A percentile compares a stretch with the other conserved stretches of the same genome.
phyloP scores from a whole-genome alignment of 129 eudicot species.

The Artemisia argyi region DNA sequence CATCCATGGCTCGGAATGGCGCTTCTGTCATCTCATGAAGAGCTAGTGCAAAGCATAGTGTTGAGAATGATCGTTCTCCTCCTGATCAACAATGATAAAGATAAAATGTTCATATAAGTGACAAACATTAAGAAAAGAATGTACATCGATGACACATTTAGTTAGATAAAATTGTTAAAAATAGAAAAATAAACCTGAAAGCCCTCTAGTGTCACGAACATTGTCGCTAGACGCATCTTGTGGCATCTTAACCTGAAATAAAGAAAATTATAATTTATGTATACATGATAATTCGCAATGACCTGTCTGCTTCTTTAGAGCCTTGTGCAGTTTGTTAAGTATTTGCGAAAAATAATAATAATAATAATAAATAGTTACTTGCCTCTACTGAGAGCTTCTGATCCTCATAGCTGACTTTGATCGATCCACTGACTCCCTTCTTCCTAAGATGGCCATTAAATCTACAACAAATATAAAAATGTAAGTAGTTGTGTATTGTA shows the following conservation, averaged over 20 bases:
- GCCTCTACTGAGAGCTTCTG: constrained; percentile 89
- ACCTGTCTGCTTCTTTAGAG: not conserved
- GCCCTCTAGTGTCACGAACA: constrained; percentile 89
- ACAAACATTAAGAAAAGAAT: not conserved
- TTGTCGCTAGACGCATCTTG: constrained; percentile 78
- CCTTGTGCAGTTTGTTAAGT: not conserved
- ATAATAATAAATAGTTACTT: constrained; percentile 17
- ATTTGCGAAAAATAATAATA: not conserved
- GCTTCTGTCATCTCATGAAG: constrained; percentile 98
- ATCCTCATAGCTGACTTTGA: constrained; percentile 70
- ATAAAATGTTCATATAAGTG: constrained; percentile 1
- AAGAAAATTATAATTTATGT: constrained; percentile 6
- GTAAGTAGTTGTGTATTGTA: constrained; percentile 4
- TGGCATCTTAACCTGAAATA: constrained; percentile 84
- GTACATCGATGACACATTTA: not conserved
- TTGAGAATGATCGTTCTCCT: constrained; percentile 93
- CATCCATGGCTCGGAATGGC: constrained; percentile 98
- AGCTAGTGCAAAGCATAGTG: constrained; percentile 91
- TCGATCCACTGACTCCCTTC: constrained; percentile 83
- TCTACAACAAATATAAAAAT: constrained; percentile 39
- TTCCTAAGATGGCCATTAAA: constrained; percentile 81
- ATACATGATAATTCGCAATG: not conserved
- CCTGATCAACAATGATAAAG: constrained; percentile 46
- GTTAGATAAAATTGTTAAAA: not conserved
- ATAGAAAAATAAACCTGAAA: constrained; percentile 58